phyloP scores from a whole-genome alignment of 2,329 filamentous ascomycete species.

The Aspergillus flavus region DNA sequence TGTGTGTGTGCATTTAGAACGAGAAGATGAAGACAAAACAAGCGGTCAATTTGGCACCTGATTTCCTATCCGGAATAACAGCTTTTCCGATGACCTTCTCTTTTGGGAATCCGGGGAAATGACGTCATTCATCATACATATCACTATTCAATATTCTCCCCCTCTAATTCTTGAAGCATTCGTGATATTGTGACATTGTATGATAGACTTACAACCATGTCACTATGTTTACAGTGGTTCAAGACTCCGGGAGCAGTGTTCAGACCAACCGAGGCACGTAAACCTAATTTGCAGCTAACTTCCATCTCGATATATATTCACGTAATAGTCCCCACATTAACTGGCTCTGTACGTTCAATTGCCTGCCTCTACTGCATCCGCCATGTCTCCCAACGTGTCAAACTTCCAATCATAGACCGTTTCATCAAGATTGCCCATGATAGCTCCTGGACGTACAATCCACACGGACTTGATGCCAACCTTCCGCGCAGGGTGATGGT shows the following conservation, averaged over 20 bases:
- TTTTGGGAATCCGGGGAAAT: background rate
- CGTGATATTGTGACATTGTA: no score
- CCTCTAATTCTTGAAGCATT: no score
- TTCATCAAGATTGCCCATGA: constrained; percentile 43
- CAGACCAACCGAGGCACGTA: no score
- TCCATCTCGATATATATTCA: no score
- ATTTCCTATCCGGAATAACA: background rate
- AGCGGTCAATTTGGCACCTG: background rate
- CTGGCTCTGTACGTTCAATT: background rate
- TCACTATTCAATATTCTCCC: background rate
- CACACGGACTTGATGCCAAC: constrained; percentile 64
- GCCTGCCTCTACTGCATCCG: constrained; percentile 45
- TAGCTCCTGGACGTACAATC: constrained; percentile 57
- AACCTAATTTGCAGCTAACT: no score
- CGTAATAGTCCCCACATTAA: background rate
- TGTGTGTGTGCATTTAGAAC: no score
- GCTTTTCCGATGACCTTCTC: background rate
- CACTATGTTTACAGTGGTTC: no score
- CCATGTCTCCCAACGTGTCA: constrained; percentile 62
- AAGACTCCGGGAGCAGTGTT: no score
- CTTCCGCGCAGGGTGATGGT: constrained; percentile 66
- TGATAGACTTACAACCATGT: no score
- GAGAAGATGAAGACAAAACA: background rate
- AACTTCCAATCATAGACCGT: constrained; percentile 60
- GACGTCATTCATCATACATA: background rate